These are phyloP conservation scores for Trametes hirsuta DNA, from an alignment of 1,284 basidiomycete genomes.

Conservation along the genomic window DNA sequence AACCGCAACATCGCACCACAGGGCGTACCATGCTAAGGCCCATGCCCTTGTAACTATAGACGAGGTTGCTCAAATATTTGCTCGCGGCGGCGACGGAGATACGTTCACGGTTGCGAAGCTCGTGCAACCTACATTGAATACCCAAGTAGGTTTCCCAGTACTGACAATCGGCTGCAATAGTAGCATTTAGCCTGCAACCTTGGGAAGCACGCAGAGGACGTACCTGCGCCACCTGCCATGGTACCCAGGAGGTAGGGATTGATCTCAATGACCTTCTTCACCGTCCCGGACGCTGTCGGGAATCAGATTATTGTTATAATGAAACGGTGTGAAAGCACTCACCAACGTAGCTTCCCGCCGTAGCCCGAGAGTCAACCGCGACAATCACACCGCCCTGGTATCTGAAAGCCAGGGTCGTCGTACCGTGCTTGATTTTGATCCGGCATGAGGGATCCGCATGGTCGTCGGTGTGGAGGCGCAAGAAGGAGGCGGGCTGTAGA, in stretches of 20 bases:
- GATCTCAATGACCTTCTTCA: constrained; percentile 99
- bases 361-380: constrained; percentile 96
- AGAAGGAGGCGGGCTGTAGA: constrained; percentile 83
- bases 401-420: constrained; percentile 97
- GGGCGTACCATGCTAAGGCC: constrained; percentile 90
- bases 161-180: constrained; percentile 79
- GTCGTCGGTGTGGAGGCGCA: constrained; percentile 91
- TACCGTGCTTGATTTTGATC: constrained; percentile 99
- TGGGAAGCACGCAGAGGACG: constrained; percentile 28
- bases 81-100: constrained; percentile 98
- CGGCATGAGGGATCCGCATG: constrained; percentile 89
- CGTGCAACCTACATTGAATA: constrained; percentile 96
- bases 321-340: constrained; percentile 30
- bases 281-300: constrained; percentile 83
- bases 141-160: constrained; percentile 99
- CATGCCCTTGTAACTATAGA: constrained; percentile 99
- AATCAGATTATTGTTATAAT: not conserved
- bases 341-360: constrained; percentile 97
- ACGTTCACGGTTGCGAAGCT: constrained; percentile 95
- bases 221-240: constrained; percentile 98
- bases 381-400: constrained; percentile 98
- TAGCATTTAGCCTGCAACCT: constrained; percentile 12
- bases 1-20: not conserved
- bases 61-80: constrained; percentile 97
- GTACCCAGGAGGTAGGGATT: constrained; percentile 98